These are phyloP conservation scores for Colletotrichum sp. DNA, from an alignment of 2,329 filamentous ascomycete species.

Conservation along the genomic window DNA sequence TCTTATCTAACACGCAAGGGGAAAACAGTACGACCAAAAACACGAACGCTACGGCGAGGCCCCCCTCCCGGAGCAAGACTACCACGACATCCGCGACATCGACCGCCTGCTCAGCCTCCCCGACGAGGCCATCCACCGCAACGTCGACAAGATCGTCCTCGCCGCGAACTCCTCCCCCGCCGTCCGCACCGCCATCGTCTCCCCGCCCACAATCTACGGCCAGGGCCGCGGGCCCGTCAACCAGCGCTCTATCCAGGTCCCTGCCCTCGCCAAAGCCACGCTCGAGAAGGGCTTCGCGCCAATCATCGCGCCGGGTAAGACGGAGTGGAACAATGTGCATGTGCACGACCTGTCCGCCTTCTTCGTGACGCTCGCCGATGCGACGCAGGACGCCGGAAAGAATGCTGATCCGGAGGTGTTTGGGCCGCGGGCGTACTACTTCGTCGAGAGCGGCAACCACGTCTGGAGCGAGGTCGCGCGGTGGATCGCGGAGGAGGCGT, in stretches of 20 bases:
- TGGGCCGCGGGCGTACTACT: slow-evolving; percentile 69
- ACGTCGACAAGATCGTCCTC: slow-evolving; percentile 72
- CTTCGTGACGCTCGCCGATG: slow-evolving; percentile 49
- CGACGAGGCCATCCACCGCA: slow-evolving; percentile 63
- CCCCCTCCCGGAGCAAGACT: slow-evolving; percentile 49
- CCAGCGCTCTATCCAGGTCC: slow-evolving; percentile 54
- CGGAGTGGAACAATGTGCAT: slow-evolving; percentile 59
- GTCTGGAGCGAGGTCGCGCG: slow-evolving; percentile 66
- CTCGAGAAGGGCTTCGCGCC: slow-evolving; percentile 50
- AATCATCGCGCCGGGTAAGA: slow-evolving; percentile 46
- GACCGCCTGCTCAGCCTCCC: slow-evolving; percentile 60
- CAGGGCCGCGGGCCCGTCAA: slow-evolving; percentile 53
- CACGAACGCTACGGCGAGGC: slow-evolving; percentile 47
- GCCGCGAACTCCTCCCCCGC: slow-evolving; percentile 36
- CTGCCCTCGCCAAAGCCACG: slow-evolving; percentile 42
- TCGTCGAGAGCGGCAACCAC: slow-evolving; percentile 67
- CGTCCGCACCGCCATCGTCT: slow-evolving; percentile 51
- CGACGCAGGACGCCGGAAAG: slow-evolving; percentile 60
- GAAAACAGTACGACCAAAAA: slow-evolving; percentile 39
- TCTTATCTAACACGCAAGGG: not conserved
- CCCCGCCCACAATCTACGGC: slow-evolving; percentile 58
- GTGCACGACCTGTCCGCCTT: slow-evolving; percentile 51
- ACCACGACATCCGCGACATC: slow-evolving; percentile 65
- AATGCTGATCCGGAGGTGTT: slow-evolving; percentile 65
- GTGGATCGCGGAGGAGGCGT: slow-evolving; percentile 61